Base-by-base conservation (phyloP, 371 early-diverging fungal species). In the Choanephora cucurbitarum region DNA sequence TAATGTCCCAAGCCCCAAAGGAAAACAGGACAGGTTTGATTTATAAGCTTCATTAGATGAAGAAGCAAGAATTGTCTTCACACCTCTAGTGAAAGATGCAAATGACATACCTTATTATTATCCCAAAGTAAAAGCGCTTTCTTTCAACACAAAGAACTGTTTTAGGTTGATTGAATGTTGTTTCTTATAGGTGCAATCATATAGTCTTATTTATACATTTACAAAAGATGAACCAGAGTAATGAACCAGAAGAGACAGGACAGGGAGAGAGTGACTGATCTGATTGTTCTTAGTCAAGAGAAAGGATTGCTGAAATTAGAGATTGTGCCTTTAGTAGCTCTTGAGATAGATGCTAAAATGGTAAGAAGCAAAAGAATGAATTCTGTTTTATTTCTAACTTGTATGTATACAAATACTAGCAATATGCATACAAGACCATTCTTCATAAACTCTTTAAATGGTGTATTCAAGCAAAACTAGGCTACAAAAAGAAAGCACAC, bases 391-490 rank as follows among this genome's bases (percentile, higher is more conserved):
- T 28, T 7, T 5, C 7, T 23, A 18, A 11, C 52, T 49, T 3
- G 46, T 52, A 5, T 63, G 54, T 1, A 22, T 17, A n/a, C n/a
- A n/a, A n/a, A n/a, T n/a, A n/a, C n/a, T 64, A 89, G 81, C 81
- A 81, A 67, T 72, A 77, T 33, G 84, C 86, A 0, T 79, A 85
- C 62, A 79, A 67, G 32, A 82, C 81, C 17, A 66, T 92, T 39
- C 68, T 89, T 39, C 87, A 85, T 55, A 84, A 83, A 52, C 65
- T 91, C 8, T 90, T 79, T 70, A 91, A 91, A 57, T 91, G 92
- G 92, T 87, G 87, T 21, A 81, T 84, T 24, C 89, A 87, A 44
- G 73, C 81, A 15, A 67, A 83, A 17, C 66, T 85, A n/a, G 93
- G 92, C 0, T 91, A 91, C 56, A 80, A 82, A 48, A 91, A 91